Base-by-base conservation (phyloP, 140 eudicot genomes). In the Senecio squalidus region DNA sequence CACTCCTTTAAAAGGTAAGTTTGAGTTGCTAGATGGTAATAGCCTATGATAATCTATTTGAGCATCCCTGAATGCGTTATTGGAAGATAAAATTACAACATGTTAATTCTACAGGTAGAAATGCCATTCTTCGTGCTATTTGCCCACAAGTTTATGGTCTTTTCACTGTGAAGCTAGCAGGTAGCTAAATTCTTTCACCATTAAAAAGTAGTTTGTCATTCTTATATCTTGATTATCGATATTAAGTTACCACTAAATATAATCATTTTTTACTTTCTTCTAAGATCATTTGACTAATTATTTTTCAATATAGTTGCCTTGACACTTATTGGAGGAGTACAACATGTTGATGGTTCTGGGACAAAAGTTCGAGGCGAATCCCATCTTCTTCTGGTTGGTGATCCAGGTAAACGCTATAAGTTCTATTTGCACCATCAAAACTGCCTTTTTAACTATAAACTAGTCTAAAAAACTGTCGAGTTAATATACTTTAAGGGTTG, bases 301-400 rank as follows among this genome's bases (percentile, higher is more conserved):
- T 23, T 49, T 53, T 64, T 62, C 45, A 58, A 66, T 69, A 39
- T 67, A 88, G 96, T 92, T 77, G 83, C 95, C 11, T 75, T 92
- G 71, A 92, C 96, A 41, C 95, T 92, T 65, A 88, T 92, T 66
- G 99, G 99, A 58, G 99, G 96, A 49, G 99, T 92, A 51, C 99
- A 92, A 74, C 96, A 92, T 63, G 86, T 84, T 76, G 99, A 92
- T 84, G 99, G 83, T 71, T 84, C 99, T 27, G 96, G 96, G 58
- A 84, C 99, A 67, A 92, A 88, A 80, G 79, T 88, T 46, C 76
- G 99, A 61, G 99, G 99, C 60, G 99, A 92, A 71, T 92, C 99
- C 65, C 99, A 92, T 80, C 74, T 92, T 71, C 95, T 92, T 72
- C 79, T 92, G 59, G 99, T 92, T 51, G 69, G 75, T 1, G 75